These are phyloP conservation scores for Dendrocalamus latiflorus DNA, from an alignment of 202 grass and related monocot species.

Conservation along the genomic window DNA sequence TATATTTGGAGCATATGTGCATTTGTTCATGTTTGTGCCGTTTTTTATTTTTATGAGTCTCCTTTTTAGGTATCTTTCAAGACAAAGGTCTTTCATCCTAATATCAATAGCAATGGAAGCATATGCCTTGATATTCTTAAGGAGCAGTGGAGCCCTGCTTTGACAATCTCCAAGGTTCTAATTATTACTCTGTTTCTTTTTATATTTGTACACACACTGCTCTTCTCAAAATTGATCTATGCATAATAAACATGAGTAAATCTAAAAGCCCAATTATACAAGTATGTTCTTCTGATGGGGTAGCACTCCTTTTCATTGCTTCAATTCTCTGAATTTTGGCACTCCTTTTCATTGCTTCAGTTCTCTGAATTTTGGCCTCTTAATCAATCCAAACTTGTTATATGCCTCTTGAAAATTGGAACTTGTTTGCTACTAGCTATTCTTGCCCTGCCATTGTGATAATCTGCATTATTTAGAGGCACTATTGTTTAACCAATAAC, in stretches of 20 bases:
- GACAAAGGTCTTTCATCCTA: conserved; percentile 86
- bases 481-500: not conserved
- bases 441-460: not conserved
- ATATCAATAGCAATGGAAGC: conserved; percentile 90
- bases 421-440: not conserved
- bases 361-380: not conserved
- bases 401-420: not conserved
- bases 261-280: not conserved
- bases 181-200: not conserved
- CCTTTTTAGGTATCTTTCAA: conserved; percentile 72
- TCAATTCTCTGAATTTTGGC: not conserved
- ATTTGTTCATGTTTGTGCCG: not conserved
- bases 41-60: conserved; percentile 5
- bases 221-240: not conserved
- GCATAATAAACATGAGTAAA: not conserved
- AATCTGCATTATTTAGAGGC: not conserved
- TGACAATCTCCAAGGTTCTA: conserved; percentile 85
- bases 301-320: not conserved
- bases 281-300: not conserved
- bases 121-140: conserved; percentile 95
- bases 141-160: conserved; percentile 88
- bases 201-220: not conserved
- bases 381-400: not conserved
- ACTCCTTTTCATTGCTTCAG: not conserved
- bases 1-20: not conserved